Evolutionary conservation across 495 filamentous ascomycete species (phyloP), one percentile per base, ranked within the genome.

Genomic region (Staphylotrichum longicolle): DNA sequence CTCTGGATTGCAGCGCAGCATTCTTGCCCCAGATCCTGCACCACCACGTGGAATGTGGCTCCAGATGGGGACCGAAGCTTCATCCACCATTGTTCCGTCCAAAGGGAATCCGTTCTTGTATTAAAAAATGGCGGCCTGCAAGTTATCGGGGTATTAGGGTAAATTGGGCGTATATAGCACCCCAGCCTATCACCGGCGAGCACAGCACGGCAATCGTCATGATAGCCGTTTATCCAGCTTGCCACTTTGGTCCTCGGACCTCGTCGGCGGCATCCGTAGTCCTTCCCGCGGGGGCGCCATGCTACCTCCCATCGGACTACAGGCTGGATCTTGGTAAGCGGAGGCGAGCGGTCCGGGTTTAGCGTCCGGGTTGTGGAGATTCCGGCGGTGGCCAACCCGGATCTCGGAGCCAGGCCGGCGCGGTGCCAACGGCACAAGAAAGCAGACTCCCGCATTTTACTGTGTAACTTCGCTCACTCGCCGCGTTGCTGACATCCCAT

Each of bases 71-170:
- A 48, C 11, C 7, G 32, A 6, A 6, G 32, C 11, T 15, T 12
- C 40, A 15, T 45, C 41, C 40, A 27, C 15, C 14, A 20, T 35
- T 37, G 41, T 47, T 48, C 54, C 40, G 55, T 58, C 54, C 57
- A 61, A 54, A 66, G 51, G 49, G 40, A 57, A 45, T 34, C 41
- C 9, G 41, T 33, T 47, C 50, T 9, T 33, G 66, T 63, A 68
- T 66, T 66, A 68, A 58, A 60, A 39, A 61, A 60, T 42, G 61
- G 35, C 30, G 39, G 48, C 59, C 37, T 52, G 33, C 7, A 2
- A 44, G 30, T 35, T 7, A 48, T 39, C 35, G 47, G 62, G 63
- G 52, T 64, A 70, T 70, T 68, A 66, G 68, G 68, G 57, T 70
- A 69, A 69, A 69, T 67, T 50, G 58, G 27, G 30, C 6, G 30